phyloP scores from a whole-genome alignment of 768 basidiomycete genomes.

The Termitomyces sp. region DNA sequence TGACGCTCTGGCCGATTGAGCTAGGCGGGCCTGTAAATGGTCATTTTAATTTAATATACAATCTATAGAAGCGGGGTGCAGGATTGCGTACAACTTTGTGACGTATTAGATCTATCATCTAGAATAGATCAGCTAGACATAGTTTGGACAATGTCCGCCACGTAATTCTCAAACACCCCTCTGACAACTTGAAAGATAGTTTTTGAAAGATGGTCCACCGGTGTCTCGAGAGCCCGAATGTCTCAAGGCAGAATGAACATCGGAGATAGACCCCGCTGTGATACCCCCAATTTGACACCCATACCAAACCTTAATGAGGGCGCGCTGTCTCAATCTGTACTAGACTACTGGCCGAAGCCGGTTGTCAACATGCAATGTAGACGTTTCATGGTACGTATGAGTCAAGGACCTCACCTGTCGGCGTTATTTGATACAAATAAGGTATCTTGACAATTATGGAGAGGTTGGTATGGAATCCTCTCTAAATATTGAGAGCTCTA shows the following conservation, averaged over 20 bases:
- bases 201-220: not conserved
- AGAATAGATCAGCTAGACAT: too few species aligned
- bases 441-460: not conserved
- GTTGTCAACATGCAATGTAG: not conserved
- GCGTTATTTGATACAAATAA: too few species aligned
- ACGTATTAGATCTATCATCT: too few species aligned
- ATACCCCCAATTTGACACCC: too few species aligned
- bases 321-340: not conserved
- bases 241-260: not conserved
- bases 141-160: not conserved
- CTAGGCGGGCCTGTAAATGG: conserved; percentile 56
- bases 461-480: not conserved
- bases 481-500: not conserved
- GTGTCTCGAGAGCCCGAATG: not conserved
- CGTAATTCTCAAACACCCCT: not conserved
- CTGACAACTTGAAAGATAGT: not conserved
- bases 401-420: not conserved
- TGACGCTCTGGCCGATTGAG: conserved; percentile 65
- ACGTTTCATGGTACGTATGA: not conserved
- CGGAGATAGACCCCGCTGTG: not conserved
- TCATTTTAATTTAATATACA: too few species aligned
- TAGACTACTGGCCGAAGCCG: not conserved
- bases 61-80: too few species aligned
- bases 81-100: too few species aligned
- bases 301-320: not conserved